Conservation (phyloP, 2,329 filamentous ascomycete genomes). For the Akanthomyces lecanii region DNA sequence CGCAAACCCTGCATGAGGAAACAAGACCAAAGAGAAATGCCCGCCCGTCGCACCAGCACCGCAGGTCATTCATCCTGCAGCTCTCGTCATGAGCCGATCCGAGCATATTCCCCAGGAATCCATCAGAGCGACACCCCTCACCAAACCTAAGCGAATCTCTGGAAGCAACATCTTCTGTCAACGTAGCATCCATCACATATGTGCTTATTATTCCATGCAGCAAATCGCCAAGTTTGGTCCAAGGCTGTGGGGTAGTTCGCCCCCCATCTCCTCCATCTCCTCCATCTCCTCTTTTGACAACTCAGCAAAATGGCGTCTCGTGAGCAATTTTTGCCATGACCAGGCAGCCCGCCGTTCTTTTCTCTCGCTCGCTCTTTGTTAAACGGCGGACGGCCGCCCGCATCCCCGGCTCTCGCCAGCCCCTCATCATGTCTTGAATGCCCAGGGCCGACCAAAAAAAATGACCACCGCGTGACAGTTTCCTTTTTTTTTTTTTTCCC, state of each 20-base stretch:
- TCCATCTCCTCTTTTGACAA: neutral
- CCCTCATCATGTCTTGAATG: neutral
- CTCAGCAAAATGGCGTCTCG: neutral
- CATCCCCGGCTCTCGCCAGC: neutral
- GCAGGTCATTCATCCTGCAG: neutral
- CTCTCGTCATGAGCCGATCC: too few species aligned
- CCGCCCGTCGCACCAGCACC: neutral
- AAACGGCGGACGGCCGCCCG: neutral
- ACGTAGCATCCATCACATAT: too few species aligned
- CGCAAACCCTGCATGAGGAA: too few species aligned
- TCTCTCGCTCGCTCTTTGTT: neutral
- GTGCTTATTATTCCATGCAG: too few species aligned
- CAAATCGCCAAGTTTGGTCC: too few species aligned
- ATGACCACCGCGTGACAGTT: neutral
- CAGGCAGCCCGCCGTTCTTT: neutral
- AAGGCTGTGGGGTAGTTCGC: neutral
- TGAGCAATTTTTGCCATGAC: neutral
- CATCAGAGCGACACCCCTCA: too few species aligned
- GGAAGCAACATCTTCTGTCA: too few species aligned
- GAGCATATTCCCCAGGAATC: too few species aligned
- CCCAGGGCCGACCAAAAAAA: neutral
- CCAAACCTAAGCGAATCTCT: too few species aligned
- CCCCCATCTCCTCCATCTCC: neutral
- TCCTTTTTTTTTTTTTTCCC: neutral
- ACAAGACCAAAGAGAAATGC: too few species aligned